Evolutionary conservation across 1,284 basidiomycete genomes (phyloP), one percentile per base, ranked within the genome.

Genomic region (Gastroboletus turbinatus): DNA sequence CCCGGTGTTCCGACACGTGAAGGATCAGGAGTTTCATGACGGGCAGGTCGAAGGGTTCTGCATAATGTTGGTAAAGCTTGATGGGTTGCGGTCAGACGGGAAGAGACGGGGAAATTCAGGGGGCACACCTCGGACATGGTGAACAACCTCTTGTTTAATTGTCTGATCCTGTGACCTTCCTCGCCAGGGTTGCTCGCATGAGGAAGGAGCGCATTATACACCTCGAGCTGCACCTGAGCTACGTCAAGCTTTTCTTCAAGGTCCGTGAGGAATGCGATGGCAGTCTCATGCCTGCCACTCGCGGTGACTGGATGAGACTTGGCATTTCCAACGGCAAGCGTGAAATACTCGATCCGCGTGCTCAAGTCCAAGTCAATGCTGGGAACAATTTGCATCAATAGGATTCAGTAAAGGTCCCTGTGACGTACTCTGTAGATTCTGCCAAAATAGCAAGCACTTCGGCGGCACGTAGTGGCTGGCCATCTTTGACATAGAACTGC

Each of bases 231-330:
- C 10, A 99, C 94, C 74, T 96, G 92, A 4, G 95, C 93, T 14
- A 99, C 97, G 55, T 99, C 97, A 10, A 99, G 82, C 70, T 95
- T 94, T 74, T 99, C 97, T 75, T 98, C 96, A 17, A 98, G 78
- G 60, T 94, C 90, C 0, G 90, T 92, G 27, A 96, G 81, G 78
- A 98, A 97, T 47, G 92, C 88, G 54, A 98, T 93, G 11, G 90
- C 89, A 21, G 85, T 87, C 71, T 94, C 94, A 63, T 92, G 88
- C 62, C 82, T 79, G 29, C 90, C 88, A 29, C 82, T 82, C 19
- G 82, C 79, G 32, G 91, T 85, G 29, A 92, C 82, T 17, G 93
- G 89, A 67, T 95, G 90, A 17, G 94, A 95, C 76, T 98, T 98
- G 46, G 95, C 96, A 66, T 98, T 97, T 54, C 92, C 92, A 36